Evolutionary conservation across 257 asterid genomes (phyloP), one percentile per base, ranked within the genome.

Genomic region (Solanum neorickii): DNA sequence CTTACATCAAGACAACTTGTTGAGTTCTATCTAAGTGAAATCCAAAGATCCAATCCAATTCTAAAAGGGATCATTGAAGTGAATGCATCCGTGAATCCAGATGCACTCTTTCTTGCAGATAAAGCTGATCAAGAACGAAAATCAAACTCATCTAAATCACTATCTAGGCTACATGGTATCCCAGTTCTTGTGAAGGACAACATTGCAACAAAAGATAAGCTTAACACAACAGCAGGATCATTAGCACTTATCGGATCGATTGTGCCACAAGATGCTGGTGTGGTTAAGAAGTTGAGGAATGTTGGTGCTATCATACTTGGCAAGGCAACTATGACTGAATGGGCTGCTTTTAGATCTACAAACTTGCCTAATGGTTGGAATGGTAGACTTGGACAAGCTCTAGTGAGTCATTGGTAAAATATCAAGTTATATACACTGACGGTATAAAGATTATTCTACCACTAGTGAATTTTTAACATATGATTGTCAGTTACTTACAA

Each of bases 361-460:
- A 12, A 7, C 2, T 21, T 89, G 7, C 90, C 92, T 3, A 87
- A 13, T 86, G 95, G 93, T 12, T 92, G 94, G 94, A 91, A 90
- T 89, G 92, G 92, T 12, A 89, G 93, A 87, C 82, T 89, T 29
- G 96, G 98, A 16, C 96, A 91, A 89, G 93, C 93, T 82, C 84
- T 87, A 92, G 96, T 95, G 37, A 31, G 95, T 85, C 66, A 46
- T 15, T 23, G 18, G 13, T n/a, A 18, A n/a, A 41, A 18, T 1
- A 41, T 60, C 2, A 60, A 23, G 29, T 60, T 23, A 60, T 60
- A 60, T 23, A 60, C 3, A 0, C 7, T 23, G 29, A 9, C 1
- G 29, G 29, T 60, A 23, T 60, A 60, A 56, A 56, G 65, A 62
- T 10, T 62, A 0, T 62, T 62, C 29, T 62, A 23, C 15, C 69